Evolutionary conservation across 164 flowering plant species (phyloP).

Genomic region (Piper betle): DNA sequence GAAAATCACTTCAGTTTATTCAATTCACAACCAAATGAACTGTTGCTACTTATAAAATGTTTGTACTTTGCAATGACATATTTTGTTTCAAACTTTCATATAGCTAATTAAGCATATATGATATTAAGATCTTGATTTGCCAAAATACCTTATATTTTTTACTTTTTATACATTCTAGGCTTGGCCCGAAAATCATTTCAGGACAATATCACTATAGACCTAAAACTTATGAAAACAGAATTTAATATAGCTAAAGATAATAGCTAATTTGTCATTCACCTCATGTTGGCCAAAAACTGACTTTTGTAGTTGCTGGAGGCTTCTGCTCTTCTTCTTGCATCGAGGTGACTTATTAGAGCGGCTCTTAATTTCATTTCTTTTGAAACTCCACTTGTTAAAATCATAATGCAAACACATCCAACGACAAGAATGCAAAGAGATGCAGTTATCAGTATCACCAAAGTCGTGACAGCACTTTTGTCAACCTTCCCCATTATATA

Average conservation of each 20-base stretch:
- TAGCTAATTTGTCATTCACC: slow-evolving; percentile 25
- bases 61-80: too few relatives aligned
- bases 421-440: slow-evolving; percentile 69
- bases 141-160: too few relatives aligned
- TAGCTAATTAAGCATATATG: too few relatives aligned
- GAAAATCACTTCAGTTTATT: not conserved
- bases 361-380: slow-evolving; percentile 98
- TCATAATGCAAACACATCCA: slow-evolving; percentile 83
- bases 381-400: slow-evolving; percentile 87
- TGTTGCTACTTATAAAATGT: too few relatives aligned
- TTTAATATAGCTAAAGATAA: not conserved
- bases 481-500: slow-evolving; percentile 93
- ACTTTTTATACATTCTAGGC: too few relatives aligned
- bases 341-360: slow-evolving; percentile 83
- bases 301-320: slow-evolving; percentile 97
- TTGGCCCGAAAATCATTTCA: too few relatives aligned
- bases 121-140: too few relatives aligned
- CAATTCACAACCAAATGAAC: too few relatives aligned
- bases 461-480: slow-evolving; percentile 64
- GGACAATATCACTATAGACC: not conserved
- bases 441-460: slow-evolving; percentile 81
- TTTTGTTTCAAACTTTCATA: too few relatives aligned
- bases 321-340: slow-evolving; percentile 94
- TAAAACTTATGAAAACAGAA: not conserved
- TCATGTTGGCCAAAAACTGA: slow-evolving; percentile 87